Conservation (phyloP, 768 basidiomycete genomes). For the Coprinellus micaceus region DNA sequence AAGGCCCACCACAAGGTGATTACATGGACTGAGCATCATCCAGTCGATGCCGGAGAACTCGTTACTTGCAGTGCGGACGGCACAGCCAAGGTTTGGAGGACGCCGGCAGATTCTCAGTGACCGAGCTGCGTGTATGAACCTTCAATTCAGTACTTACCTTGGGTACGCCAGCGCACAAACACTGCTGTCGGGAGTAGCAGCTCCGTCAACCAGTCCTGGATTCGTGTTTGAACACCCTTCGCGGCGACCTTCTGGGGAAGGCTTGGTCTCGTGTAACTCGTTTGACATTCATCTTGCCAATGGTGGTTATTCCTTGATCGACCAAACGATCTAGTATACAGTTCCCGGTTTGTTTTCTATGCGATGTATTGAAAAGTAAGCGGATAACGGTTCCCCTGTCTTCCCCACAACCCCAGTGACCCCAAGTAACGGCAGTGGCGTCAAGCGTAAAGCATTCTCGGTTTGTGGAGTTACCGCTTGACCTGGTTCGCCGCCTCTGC, state of each 20-base stretch:
- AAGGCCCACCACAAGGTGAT: conserved; percentile 80
- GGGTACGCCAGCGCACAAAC: too few species aligned
- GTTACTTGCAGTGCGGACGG: conserved; percentile 90
- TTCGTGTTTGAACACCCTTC: not conserved
- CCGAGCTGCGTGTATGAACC: not conserved
- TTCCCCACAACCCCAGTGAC: conserved; percentile 1
- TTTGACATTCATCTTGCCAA: not conserved
- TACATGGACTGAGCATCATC: conserved; percentile 91
- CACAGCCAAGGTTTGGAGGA: conserved; percentile 84
- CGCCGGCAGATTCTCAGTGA: conserved; percentile 28
- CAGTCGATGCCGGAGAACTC: conserved; percentile 76
- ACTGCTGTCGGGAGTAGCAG: too few species aligned
- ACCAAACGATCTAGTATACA: not conserved
- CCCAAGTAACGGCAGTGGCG: conserved; percentile 4
- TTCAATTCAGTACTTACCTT: too few species aligned
- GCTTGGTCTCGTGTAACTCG: not conserved
- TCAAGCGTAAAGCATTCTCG: not conserved
- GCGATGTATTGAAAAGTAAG: not conserved
- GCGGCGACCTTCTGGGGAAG: not conserved
- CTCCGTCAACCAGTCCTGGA: not conserved
- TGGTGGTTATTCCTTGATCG: not conserved
- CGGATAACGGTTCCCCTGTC: not conserved
- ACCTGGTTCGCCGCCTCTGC: conserved; percentile 46
- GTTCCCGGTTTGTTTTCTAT: not conserved
- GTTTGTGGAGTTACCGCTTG: conserved; percentile 31